phyloP scores from a whole-genome alignment of 306 rosid species.

The Ochetophila trinervis region DNA sequence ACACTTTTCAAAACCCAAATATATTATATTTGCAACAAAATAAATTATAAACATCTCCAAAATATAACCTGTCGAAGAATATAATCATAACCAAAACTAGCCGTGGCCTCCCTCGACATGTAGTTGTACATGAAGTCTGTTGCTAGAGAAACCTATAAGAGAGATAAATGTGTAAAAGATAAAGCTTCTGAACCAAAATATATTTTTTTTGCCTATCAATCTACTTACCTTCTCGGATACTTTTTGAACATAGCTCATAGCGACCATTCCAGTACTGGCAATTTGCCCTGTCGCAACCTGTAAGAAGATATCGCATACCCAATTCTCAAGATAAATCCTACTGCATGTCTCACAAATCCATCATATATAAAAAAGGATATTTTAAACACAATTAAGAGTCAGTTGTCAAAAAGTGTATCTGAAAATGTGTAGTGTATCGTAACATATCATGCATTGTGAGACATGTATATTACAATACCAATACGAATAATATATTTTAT shows the following conservation, averaged over 20 bases:
- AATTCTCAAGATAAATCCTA: not conserved
- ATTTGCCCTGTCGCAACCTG: slow-evolving; percentile 97
- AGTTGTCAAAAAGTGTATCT: no score
- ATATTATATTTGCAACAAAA: not conserved
- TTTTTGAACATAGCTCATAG: slow-evolving; percentile 92
- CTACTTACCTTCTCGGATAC: slow-evolving; percentile 86
- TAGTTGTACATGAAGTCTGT: slow-evolving; percentile 90
- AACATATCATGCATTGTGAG: no score
- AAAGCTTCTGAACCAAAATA: slow-evolving; percentile 7
- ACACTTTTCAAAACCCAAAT: not conserved
- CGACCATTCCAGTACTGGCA: slow-evolving; percentile 94
- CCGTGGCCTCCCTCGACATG: slow-evolving; percentile 82
- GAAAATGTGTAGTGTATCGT: no score
- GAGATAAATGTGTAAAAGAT: slow-evolving; percentile 7
- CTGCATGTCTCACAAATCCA: not conserved
- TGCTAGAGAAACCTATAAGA: slow-evolving; percentile 79
- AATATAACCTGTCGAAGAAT: slow-evolving; percentile 79
- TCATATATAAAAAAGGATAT: not conserved
- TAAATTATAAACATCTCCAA: slow-evolving; percentile 1
- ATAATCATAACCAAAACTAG: slow-evolving; percentile 90
- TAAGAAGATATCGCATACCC: slow-evolving; percentile 3
- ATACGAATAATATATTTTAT: no score
- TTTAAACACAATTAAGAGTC: not conserved
- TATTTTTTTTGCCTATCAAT: slow-evolving; percentile 1
- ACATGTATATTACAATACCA: no score